Conservation (phyloP, 192 early-diverging fungal genomes). For the Gryganskiella cystojenkinii region DNA sequence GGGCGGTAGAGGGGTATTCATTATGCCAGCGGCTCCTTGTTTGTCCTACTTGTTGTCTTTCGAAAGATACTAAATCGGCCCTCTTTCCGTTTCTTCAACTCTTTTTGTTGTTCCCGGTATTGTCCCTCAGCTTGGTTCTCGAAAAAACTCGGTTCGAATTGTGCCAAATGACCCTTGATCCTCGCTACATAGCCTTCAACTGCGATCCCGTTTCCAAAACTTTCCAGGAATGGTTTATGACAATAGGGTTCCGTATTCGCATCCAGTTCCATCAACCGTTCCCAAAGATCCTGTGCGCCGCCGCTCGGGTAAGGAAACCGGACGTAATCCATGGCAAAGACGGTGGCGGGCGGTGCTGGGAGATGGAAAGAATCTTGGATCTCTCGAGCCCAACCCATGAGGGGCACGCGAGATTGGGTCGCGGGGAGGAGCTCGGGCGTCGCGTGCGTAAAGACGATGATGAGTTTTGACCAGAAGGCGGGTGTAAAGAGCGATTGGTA, state of each 20-base stretch:
- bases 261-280: conserved; percentile 46
- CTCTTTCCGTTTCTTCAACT: conserved; percentile 35
- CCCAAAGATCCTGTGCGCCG: conserved; percentile 51
- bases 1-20: neutral
- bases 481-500: conserved; percentile 42
- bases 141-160: conserved; percentile 48
- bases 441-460: conserved; percentile 49
- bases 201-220: conserved; percentile 46
- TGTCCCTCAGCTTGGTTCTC: conserved; percentile 42
- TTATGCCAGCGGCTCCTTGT: neutral
- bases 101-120: conserved; percentile 22
- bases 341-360: conserved; percentile 5
- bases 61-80: conserved; percentile 29
- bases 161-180: conserved; percentile 41
- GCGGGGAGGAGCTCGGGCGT: conserved; percentile 39
- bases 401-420: conserved; percentile 20
- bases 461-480: conserved; percentile 47
- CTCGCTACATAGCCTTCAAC: conserved; percentile 44
- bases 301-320: conserved; percentile 42
- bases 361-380: conserved; percentile 45
- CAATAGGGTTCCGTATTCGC: conserved; percentile 51
- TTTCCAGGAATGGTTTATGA: conserved; percentile 46
- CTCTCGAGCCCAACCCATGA: conserved; percentile 44
- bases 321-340: conserved; percentile 45
- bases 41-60: conserved; percentile 7